phyloP scores from a whole-genome alignment of 208 protist genomes.

The Leishmania braziliensis region DNA sequence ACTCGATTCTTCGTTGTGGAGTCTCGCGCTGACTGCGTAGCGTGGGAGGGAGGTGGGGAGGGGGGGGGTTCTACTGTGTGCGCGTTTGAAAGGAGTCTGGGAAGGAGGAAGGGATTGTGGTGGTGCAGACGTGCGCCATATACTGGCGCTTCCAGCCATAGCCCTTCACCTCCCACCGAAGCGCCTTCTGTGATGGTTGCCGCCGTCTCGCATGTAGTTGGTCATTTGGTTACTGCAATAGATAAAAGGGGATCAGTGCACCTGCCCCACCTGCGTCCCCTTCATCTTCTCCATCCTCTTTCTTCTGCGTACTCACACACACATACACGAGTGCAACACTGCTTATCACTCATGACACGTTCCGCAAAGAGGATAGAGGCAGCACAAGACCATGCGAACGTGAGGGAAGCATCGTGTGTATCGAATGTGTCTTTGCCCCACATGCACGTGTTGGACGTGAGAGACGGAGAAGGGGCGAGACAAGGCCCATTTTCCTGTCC shows the following conservation, averaged over 20 bases:
- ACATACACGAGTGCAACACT: background rate
- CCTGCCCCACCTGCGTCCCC: too few relatives aligned
- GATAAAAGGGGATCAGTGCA: background rate
- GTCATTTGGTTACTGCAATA: background rate
- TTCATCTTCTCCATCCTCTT: background rate
- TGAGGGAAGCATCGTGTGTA: background rate
- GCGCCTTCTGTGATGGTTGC: background rate
- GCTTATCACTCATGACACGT: background rate
- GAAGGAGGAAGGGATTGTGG: background rate
- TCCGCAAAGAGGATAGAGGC: background rate
- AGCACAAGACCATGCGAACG: background rate
- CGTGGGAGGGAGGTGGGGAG: too few relatives aligned
- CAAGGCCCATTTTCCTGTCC: background rate
- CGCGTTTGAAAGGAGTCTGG: background rate
- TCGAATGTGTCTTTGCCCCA: background rate
- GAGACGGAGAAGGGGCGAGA: background rate
- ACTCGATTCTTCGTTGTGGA: background rate
- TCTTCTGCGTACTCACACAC: too few relatives aligned
- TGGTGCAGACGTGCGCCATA: background rate
- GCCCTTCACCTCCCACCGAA: too few relatives aligned
- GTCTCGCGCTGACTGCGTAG: too few relatives aligned
- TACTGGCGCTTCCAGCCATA: background rate
- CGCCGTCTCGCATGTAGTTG: background rate
- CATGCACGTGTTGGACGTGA: background rate
- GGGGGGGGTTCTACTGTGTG: background rate